phyloP scores from a whole-genome alignment of 2,329 filamentous ascomycete species.

The Pseudocercospora cruenta region DNA sequence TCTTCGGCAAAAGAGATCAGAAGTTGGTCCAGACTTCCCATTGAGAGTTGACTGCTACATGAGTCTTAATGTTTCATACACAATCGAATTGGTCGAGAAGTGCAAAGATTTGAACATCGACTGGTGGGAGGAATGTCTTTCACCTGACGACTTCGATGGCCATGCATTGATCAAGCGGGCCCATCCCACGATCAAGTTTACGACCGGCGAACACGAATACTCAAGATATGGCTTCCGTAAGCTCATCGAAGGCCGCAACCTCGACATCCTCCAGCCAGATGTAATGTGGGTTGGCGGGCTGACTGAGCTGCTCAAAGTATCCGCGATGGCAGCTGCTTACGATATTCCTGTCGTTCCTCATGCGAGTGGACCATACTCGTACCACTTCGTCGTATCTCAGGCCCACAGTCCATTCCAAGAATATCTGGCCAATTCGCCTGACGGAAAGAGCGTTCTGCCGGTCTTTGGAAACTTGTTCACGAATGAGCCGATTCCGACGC shows the following conservation, averaged over 20 bases:
- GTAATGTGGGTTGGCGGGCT: slow-evolving; percentile 97
- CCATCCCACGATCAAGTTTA: slow-evolving; percentile 89
- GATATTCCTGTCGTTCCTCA: slow-evolving; percentile 96
- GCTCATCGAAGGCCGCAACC: slow-evolving; percentile 84
- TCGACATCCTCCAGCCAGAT: slow-evolving; percentile 93
- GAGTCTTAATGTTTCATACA: slow-evolving; percentile 90
- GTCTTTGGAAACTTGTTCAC: slow-evolving; percentile 91
- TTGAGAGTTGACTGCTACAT: slow-evolving; percentile 98
- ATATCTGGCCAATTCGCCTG: slow-evolving; percentile 89
- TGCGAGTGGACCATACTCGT: slow-evolving; percentile 90
- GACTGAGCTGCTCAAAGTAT: slow-evolving; percentile 87
- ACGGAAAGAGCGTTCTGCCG: slow-evolving; percentile 85
- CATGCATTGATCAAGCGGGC: slow-evolving; percentile 88
- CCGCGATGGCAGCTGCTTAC: slow-evolving; percentile 87
- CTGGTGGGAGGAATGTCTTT: slow-evolving; percentile 96
- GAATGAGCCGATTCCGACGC: slow-evolving; percentile 84
- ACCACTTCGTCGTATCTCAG: slow-evolving; percentile 94
- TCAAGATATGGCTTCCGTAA: slow-evolving; percentile 94
- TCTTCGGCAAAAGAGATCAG: slow-evolving; percentile 79
- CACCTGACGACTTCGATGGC: slow-evolving; percentile 88
- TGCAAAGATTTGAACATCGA: slow-evolving; percentile 85
- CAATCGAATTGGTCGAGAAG: slow-evolving; percentile 84
- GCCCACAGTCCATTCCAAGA: slow-evolving; percentile 94
- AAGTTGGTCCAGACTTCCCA: slow-evolving; percentile 86
- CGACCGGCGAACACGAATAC: slow-evolving; percentile 94